Evolutionary conservation across 768 basidiomycete species (phyloP).

Genomic region (Tulasnella sp.): DNA sequence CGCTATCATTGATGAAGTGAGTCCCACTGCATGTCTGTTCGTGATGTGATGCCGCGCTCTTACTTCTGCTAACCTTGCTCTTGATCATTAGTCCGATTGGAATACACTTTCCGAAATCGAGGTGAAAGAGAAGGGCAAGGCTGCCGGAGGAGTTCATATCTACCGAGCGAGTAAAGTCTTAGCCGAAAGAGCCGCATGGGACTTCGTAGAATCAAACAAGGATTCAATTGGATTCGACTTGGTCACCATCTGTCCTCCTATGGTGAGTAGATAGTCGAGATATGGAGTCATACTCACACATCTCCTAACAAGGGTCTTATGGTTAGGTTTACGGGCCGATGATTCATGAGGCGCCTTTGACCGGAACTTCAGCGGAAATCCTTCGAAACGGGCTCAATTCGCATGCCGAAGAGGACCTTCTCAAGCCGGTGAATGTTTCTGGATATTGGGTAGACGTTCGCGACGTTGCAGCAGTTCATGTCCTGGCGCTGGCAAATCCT

Average conservation of each 20-base stretch:
- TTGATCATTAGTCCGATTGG: constrained; percentile 22
- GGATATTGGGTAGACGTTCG: constrained; percentile 15
- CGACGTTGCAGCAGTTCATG: constrained; percentile 15
- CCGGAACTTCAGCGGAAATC: not conserved
- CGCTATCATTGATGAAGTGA: not conserved
- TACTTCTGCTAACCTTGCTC: constrained; percentile 14
- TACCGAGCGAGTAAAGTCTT: constrained; percentile 25
- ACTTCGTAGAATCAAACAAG: constrained; percentile 21
- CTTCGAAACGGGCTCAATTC: not conserved
- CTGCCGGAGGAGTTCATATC: constrained; percentile 18
- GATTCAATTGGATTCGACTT: constrained; percentile 21
- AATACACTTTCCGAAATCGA: constrained; percentile 20
- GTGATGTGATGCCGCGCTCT: not conserved
- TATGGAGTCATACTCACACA: not conserved
- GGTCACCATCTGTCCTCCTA: constrained; percentile 12
- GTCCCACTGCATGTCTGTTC: not conserved
- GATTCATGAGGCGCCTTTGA: not conserved
- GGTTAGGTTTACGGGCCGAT: not conserved
- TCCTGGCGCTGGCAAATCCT: constrained; percentile 1
- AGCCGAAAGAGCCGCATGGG: constrained; percentile 27
- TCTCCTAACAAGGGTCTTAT: too few relatives aligned
- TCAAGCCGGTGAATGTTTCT: not conserved
- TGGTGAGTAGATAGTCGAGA: not conserved
- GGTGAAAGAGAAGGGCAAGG: constrained; percentile 21
- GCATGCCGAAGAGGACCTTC: not conserved